These are phyloP conservation scores for Chlamydomonas incerta DNA, from an alignment of 139 green algal genomes.

Conservation along the genomic window DNA sequence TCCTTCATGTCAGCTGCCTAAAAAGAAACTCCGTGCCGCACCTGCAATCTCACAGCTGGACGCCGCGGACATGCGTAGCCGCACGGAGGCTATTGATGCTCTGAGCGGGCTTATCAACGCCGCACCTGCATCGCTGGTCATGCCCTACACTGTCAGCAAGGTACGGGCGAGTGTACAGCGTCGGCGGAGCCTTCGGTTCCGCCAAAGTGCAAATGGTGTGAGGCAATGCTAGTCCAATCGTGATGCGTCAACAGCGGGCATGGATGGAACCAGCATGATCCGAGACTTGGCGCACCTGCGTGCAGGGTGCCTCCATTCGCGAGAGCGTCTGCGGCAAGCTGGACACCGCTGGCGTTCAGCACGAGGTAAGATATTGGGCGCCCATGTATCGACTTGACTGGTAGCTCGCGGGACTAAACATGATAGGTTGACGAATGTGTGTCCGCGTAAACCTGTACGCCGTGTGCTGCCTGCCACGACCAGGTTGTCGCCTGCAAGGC, in stretches of 20 bases:
- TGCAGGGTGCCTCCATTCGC: slow-evolving; percentile 14
- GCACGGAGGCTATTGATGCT: neutral
- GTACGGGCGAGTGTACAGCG: neutral
- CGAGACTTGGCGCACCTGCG: no score
- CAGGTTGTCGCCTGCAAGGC: slow-evolving; percentile 15
- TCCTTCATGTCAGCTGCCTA: neutral
- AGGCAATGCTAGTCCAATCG: no score
- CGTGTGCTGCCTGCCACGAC: no score
- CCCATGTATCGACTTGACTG: no score
- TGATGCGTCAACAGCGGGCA: no score
- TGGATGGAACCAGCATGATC: no score
- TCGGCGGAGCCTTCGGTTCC: no score
- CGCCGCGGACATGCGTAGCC: slow-evolving; percentile 26
- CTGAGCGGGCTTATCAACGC: slow-evolving; percentile 4
- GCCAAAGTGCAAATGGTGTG: no score
- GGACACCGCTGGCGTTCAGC: neutral
- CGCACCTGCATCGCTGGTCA: slow-evolving; percentile 27
- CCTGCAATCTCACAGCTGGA: slow-evolving; percentile 16
- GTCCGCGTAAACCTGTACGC: no score
- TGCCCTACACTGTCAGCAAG: slow-evolving; percentile 43
- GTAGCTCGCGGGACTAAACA: no score
- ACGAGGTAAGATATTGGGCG: no score
- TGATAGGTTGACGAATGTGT: neutral
- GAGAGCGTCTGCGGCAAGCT: slow-evolving; percentile 36
- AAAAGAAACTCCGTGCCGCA: no score